These are phyloP conservation scores for Coniophora puteana DNA, from an alignment of 1,284 basidiomycete genomes.

Conservation along the genomic window DNA sequence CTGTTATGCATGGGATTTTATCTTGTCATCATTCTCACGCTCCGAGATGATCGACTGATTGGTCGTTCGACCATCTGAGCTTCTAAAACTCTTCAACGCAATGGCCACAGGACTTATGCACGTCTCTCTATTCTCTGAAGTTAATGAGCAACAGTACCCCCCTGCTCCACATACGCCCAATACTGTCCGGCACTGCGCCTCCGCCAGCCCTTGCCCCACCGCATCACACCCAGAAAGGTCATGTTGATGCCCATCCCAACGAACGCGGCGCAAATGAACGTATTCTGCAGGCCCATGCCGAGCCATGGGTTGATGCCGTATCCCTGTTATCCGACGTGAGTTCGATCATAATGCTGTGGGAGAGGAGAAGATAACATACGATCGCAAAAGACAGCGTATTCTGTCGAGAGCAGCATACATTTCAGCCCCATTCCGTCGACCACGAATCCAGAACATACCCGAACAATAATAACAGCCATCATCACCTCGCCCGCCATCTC, in stretches of 20 bases:
- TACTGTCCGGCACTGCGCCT: conserved; percentile 10
- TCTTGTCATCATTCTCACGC: too few relatives aligned
- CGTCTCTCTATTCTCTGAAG: too few relatives aligned
- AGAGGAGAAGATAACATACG: not conserved
- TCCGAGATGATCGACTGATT: too few relatives aligned
- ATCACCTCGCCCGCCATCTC: conserved; percentile 15
- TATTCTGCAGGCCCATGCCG: conserved; percentile 16
- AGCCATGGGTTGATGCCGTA: conserved; percentile 17
- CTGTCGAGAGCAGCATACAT: conserved; percentile 2
- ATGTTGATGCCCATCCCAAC: conserved; percentile 15
- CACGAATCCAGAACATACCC: conserved; percentile 6
- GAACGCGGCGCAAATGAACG: conserved; percentile 14
- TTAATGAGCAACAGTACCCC: too few relatives aligned
- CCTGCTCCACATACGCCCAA: conserved; percentile 16
- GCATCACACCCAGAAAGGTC: conserved; percentile 14
- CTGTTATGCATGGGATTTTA: too few relatives aligned
- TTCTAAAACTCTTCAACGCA: too few relatives aligned
- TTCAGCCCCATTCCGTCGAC: too few relatives aligned
- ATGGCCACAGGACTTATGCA: too few relatives aligned
- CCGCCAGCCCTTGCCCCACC: conserved; percentile 14
- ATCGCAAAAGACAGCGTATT: conserved; percentile 16
- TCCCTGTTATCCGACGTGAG: conserved; percentile 3
- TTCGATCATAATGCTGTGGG: not conserved
- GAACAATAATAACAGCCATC: conserved; percentile 16
- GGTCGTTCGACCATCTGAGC: too few relatives aligned